phyloP scores from a whole-genome alignment of 1,284 basidiomycete genomes.

The Leccinum colubrinum region DNA sequence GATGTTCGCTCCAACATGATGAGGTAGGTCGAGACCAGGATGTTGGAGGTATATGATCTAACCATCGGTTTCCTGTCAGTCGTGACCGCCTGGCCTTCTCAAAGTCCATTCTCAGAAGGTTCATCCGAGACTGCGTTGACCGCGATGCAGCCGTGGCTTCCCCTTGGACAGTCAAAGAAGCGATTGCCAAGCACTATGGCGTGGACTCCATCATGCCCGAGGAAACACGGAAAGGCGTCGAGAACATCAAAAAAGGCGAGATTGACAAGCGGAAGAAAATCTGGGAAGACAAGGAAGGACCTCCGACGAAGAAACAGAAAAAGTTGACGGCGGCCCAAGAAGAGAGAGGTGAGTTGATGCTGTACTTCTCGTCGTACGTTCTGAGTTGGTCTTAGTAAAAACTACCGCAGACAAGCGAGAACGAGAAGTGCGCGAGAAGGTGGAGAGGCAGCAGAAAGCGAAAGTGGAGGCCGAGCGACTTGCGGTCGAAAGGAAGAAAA shows the following conservation, averaged over 20 bases:
- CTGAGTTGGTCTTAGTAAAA: slow-evolving; percentile 32
- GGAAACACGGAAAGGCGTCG: slow-evolving; percentile 76
- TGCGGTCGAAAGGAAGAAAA: slow-evolving; percentile 80
- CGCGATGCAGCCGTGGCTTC: slow-evolving; percentile 90
- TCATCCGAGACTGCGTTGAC: slow-evolving; percentile 91
- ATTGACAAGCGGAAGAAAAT: slow-evolving; percentile 88
- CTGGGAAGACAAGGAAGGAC: slow-evolving; percentile 82
- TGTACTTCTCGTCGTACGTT: slow-evolving; percentile 6
- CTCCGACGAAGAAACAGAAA: slow-evolving; percentile 77
- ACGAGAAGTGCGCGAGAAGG: slow-evolving; percentile 64
- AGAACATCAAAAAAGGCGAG: slow-evolving; percentile 80
- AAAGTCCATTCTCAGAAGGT: slow-evolving; percentile 94
- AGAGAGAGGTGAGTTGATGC: slow-evolving; percentile 56
- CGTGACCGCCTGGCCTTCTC: slow-evolving; percentile 95
- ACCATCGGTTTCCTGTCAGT: slow-evolving; percentile 39
- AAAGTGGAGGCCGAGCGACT: slow-evolving; percentile 72
- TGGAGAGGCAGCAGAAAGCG: slow-evolving; percentile 60
- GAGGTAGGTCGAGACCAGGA: slow-evolving; percentile 52
- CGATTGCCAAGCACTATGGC: slow-evolving; percentile 80
- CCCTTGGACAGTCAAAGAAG: slow-evolving; percentile 91
- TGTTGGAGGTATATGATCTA: slow-evolving; percentile 3
- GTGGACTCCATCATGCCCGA: slow-evolving; percentile 86
- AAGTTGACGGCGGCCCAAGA: slow-evolving; percentile 69
- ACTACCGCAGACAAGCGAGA: slow-evolving; percentile 57
- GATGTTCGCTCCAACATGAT: slow-evolving; percentile 79